Evolutionary conservation across 306 rosid species (phyloP).

Genomic region (Pueraria montana): DNA sequence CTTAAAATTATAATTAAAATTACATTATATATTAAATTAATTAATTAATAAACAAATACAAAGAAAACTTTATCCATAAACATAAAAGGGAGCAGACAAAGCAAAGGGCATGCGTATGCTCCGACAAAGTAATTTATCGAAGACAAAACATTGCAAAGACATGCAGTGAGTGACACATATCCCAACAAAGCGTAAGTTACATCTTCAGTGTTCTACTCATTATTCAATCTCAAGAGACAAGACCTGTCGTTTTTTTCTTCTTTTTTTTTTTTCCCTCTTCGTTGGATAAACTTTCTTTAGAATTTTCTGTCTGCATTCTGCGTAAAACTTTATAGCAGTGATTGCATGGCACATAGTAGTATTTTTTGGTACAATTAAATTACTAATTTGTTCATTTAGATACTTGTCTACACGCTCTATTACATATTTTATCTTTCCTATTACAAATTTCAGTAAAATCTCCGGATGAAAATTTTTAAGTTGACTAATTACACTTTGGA

Average conservation of each 20-base stretch:
- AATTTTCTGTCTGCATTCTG: not conserved
- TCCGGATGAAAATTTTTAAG: not conserved
- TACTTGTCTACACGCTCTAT: not conserved
- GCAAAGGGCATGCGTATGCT: slow-evolving; percentile 32
- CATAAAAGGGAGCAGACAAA: slow-evolving; percentile 1
- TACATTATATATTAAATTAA: not conserved
- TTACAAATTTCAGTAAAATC: not conserved
- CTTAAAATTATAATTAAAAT: not conserved
- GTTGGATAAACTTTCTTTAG: not conserved
- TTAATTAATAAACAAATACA: not conserved
- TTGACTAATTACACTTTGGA: no score
- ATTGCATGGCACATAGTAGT: not conserved
- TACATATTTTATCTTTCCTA: not conserved
- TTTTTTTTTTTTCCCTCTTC: not conserved
- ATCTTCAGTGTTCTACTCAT: not conserved
- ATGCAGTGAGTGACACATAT: not conserved
- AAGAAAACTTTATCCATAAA: not conserved
- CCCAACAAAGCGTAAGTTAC: slow-evolving; percentile 13
- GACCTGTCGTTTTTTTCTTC: not conserved
- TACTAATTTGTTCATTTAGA: no score
- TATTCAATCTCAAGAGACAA: slow-evolving; percentile 1
- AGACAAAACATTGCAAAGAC: not conserved
- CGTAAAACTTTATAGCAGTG: not conserved
- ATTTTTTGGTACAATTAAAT: not conserved
- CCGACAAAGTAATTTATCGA: slow-evolving; percentile 3